phyloP scores from a whole-genome alignment of 169 alveolate species.

The Plasmodium vinckei region DNA sequence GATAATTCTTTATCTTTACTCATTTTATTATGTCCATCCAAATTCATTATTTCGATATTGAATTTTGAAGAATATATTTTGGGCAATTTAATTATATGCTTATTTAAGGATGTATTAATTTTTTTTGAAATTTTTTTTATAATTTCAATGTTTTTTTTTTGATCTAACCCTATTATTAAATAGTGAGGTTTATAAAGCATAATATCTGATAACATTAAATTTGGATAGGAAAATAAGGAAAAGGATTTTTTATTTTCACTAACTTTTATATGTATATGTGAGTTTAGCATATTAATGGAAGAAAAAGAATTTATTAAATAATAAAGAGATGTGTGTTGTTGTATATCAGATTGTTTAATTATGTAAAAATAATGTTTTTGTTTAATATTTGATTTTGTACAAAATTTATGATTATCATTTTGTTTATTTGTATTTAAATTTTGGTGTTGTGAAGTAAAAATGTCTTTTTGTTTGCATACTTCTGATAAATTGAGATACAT shows the following conservation, averaged over 20 bases:
- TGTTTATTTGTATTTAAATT: neutral
- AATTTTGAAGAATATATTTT: slow-evolving; percentile 40
- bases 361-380: slow-evolving; percentile 66
- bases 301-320: slow-evolving; percentile 70
- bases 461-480: neutral
- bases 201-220: slow-evolving; percentile 71
- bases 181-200: slow-evolving; percentile 50
- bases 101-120: slow-evolving; percentile 19
- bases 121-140: slow-evolving; percentile 59
- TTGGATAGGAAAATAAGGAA: slow-evolving; percentile 67
- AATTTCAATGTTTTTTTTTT: slow-evolving; percentile 57
- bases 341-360: slow-evolving; percentile 65
- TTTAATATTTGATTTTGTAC: neutral
- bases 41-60: slow-evolving; percentile 50
- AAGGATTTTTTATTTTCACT: slow-evolving; percentile 31
- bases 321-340: slow-evolving; percentile 47
- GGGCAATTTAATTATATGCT: slow-evolving; percentile 4
- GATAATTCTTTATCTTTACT: slow-evolving; percentile 25
- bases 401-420: neutral
- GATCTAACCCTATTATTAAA: slow-evolving; percentile 62
- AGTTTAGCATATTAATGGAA: slow-evolving; percentile 34
- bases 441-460: neutral
- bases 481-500: neutral
- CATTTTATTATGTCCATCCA: slow-evolving; percentile 70
- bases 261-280: slow-evolving; percentile 58